Conservation (phyloP, 1,284 basidiomycete species). For the Naganishia sp. region DNA sequence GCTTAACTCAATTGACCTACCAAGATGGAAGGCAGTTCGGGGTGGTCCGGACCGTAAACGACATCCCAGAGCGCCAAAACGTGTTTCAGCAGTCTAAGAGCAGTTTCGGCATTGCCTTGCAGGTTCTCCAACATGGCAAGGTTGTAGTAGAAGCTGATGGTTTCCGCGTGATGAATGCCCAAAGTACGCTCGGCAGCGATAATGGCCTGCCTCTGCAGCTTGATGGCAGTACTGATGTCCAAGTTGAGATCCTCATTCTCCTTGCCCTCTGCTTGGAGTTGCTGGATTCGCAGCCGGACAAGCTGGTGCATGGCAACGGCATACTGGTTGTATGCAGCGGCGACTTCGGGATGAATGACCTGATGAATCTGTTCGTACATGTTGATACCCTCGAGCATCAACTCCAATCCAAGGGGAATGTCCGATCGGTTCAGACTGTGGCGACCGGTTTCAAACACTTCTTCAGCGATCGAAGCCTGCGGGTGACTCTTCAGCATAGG, state of each 20-base stretch:
- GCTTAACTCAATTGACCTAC: constrained; percentile 44
- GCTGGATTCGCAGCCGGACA: constrained; percentile 52
- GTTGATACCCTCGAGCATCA: constrained; percentile 60
- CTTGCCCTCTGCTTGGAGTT: constrained; percentile 43
- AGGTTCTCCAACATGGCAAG: constrained; percentile 59
- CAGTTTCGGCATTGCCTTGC: constrained; percentile 54
- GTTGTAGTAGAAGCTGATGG: constrained; percentile 60
- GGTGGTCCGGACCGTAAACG: constrained; percentile 59
- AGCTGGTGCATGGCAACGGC: constrained; percentile 56
- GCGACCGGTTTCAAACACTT: constrained; percentile 60
- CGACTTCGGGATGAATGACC: constrained; percentile 61
- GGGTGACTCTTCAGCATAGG: constrained; percentile 23
- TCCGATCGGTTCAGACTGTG: constrained; percentile 58
- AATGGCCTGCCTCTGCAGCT: constrained; percentile 60
- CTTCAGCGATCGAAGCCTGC: constrained; percentile 58
- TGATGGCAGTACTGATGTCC: constrained; percentile 56
- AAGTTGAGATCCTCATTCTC: constrained; percentile 46
- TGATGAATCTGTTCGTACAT: constrained; percentile 62
- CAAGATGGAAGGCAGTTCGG: constrained; percentile 57
- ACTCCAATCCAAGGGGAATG: constrained; percentile 57
- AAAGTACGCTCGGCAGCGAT: constrained; percentile 60
- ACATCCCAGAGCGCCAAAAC: constrained; percentile 58
- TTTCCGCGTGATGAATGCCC: constrained; percentile 60
- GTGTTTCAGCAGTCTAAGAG: constrained; percentile 58
- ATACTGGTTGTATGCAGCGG: constrained; percentile 58